Evolutionary conservation across 768 basidiomycete genomes (phyloP).

Genomic region (Amanita molliuscula): DNA sequence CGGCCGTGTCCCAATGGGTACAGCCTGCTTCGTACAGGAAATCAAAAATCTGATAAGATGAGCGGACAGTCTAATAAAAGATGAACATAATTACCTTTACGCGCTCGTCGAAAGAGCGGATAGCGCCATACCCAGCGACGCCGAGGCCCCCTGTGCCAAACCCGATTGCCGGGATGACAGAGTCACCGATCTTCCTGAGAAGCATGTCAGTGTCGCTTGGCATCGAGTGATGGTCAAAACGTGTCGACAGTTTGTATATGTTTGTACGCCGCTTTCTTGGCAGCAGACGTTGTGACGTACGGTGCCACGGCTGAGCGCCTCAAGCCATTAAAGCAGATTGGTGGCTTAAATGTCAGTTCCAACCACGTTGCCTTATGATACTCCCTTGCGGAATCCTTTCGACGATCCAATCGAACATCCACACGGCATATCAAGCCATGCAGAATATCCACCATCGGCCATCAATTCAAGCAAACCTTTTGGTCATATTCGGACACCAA

Average conservation of each 20-base stretch:
- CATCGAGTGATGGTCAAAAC: no score
- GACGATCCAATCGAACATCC: not conserved
- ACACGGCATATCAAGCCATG: not conserved
- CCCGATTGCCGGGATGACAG: conserved; percentile 39
- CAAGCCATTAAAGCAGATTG: no score
- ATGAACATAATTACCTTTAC: conserved; percentile 31
- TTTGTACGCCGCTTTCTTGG: no score
- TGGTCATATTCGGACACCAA: conserved; percentile 36
- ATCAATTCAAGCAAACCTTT: not conserved
- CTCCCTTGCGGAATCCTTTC: conserved; percentile 2
- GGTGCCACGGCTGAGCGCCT: no score
- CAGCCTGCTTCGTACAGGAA: conserved; percentile 29
- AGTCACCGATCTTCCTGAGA: conserved; percentile 31
- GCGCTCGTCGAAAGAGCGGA: conserved; percentile 42
- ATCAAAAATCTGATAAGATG: conserved; percentile 25
- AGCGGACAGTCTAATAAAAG: not conserved
- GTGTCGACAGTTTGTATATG: no score
- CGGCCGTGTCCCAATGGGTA: conserved; percentile 39
- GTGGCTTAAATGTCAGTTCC: not conserved
- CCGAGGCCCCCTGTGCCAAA: conserved; percentile 55
- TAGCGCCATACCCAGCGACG: conserved; percentile 30
- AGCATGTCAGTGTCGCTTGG: not conserved
- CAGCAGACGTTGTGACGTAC: no score
- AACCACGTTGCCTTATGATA: not conserved
- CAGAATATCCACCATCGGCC: not conserved